phyloP scores from a whole-genome alignment of 2,329 filamentous ascomycete species.

The Colletotrichum sp. region DNA sequence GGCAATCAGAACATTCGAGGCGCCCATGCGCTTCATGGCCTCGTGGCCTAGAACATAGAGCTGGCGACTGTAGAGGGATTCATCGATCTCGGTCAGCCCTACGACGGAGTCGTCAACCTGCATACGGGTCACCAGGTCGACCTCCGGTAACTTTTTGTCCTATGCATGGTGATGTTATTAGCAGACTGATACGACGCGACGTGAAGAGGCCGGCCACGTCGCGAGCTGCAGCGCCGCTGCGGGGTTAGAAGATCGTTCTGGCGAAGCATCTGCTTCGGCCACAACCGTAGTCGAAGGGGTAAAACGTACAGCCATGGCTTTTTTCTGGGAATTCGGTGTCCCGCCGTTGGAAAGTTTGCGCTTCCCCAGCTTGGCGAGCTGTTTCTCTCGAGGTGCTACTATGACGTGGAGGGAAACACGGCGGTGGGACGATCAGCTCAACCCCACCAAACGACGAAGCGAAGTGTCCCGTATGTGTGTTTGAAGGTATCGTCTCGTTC shows the following conservation, averaged over 20 bases:
- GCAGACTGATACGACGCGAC: neutral
- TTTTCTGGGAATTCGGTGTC: slow-evolving; percentile 60
- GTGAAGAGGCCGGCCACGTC: neutral
- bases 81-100: slow-evolving; percentile 68
- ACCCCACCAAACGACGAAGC: slow-evolving; percentile 35
- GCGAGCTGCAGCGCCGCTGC: neutral
- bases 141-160: slow-evolving; percentile 60
- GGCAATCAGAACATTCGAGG: slow-evolving; percentile 91
- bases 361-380: slow-evolving; percentile 65
- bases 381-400: neutral
- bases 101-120: slow-evolving; percentile 67
- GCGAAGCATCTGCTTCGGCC: neutral
- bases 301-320: slow-evolving; percentile 64
- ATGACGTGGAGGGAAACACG: slow-evolving; percentile 23
- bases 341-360: slow-evolving; percentile 70
- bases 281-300: neutral
- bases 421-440: slow-evolving; percentile 32
- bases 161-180: slow-evolving; percentile 30
- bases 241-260: neutral
- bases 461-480: slow-evolving; percentile 9
- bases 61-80: slow-evolving; percentile 76
- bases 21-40: slow-evolving; percentile 99
- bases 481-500: neutral
- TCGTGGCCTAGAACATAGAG: slow-evolving; percentile 75
- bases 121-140: slow-evolving; percentile 69